Evolutionary conservation across 441 rosid genomes (phyloP).

Genomic region (Pelargonium fulgidum): DNA sequence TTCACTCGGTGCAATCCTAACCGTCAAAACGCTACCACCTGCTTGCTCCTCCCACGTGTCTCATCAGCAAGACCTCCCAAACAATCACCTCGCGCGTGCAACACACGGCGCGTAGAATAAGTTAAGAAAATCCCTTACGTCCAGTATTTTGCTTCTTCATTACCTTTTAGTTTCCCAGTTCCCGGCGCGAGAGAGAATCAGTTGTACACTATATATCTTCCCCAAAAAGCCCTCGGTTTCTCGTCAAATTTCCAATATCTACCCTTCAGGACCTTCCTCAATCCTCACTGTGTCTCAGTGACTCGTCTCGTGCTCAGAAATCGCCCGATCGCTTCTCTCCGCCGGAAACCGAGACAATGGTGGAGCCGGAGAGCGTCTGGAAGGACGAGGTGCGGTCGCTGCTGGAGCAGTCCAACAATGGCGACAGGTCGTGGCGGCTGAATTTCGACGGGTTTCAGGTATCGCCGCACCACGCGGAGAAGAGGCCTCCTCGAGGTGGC

Average conservation of each 20-base stretch:
- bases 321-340: neutral
- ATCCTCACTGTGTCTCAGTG: neutral
- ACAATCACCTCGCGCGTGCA: too few species aligned
- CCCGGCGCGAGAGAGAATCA: too few species aligned
- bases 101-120: too few species aligned
- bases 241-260: slow-evolving; percentile 7
- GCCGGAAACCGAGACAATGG: slow-evolving; percentile 31
- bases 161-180: too few species aligned
- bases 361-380: slow-evolving; percentile 25
- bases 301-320: neutral
- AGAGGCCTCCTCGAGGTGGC: slow-evolving; percentile 34
- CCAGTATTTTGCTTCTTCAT: too few species aligned
- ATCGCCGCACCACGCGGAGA: slow-evolving; percentile 43
- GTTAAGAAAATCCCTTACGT: too few species aligned
- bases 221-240: slow-evolving; percentile 15
- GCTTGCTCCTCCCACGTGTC: too few species aligned
- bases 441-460: slow-evolving; percentile 72
- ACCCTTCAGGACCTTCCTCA: neutral
- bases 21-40: too few species aligned
- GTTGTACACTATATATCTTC: neutral
- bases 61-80: too few species aligned
- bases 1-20: too few species aligned
- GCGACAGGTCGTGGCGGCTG: slow-evolving; percentile 73
- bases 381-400: slow-evolving; percentile 57
- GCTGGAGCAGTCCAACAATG: slow-evolving; percentile 35